phyloP scores from a whole-genome alignment of 2,329 filamentous ascomycete genomes.

The Tolypocladium album region DNA sequence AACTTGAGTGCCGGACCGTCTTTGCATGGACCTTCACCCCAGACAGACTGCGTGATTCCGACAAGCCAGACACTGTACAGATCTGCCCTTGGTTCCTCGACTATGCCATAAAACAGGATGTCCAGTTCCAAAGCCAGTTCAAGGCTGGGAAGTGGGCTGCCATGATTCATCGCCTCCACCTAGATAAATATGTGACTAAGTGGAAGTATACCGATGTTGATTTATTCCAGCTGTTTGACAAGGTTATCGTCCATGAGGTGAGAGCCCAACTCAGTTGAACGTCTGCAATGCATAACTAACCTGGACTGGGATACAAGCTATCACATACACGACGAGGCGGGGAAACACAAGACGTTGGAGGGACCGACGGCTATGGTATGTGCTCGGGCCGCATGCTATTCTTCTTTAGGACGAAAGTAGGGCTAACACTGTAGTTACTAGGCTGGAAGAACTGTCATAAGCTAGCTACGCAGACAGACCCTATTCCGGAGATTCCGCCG shows the following conservation, averaged over 20 bases:
- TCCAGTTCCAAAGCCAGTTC: not conserved
- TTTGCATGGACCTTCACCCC: not conserved
- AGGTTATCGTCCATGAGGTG: not conserved
- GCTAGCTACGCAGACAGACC: not conserved
- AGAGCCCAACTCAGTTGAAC: not conserved
- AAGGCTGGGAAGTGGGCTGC: not conserved
- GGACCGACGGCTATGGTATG: not conserved
- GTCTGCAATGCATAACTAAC: not conserved
- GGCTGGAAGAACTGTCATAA: not conserved
- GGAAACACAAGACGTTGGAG: not conserved
- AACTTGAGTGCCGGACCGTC: not conserved
- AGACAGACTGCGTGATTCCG: no score
- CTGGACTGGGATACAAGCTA: not conserved
- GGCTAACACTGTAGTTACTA: not conserved
- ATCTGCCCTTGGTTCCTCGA: not conserved
- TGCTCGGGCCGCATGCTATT: not conserved
- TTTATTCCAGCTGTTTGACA: not conserved
- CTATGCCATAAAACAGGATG: not conserved
- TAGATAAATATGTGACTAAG: not conserved
- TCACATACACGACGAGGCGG: not conserved
- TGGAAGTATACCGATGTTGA: not conserved
- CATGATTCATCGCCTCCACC: not conserved
- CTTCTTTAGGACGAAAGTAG: not conserved
- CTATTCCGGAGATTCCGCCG: not conserved
- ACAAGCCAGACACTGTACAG: not conserved